phyloP scores from a whole-genome alignment of 2,329 filamentous ascomycete species.

The Penicillium psychrosexuale region DNA sequence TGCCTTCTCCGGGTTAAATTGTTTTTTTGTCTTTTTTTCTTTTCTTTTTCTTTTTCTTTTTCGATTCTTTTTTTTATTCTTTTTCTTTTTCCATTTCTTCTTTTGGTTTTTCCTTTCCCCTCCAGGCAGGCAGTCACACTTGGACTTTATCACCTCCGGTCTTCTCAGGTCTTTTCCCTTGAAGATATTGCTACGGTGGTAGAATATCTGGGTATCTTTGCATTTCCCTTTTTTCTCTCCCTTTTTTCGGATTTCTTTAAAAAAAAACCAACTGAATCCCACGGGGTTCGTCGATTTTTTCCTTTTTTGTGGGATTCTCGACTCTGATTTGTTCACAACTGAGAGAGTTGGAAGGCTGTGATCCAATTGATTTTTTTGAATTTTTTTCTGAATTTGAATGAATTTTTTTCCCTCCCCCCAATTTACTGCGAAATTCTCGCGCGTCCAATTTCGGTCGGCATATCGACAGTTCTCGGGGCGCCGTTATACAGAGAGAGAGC shows the following conservation, averaged over 20 bases:
- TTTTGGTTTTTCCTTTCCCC: background rate
- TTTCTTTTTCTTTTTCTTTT: no score
- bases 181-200: conserved; percentile 5
- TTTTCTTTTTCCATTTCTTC: background rate
- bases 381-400: conserved; percentile 2
- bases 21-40: background rate
- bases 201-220: background rate
- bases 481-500: conserved; percentile 2
- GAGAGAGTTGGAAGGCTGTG: conserved; percentile 4
- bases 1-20: background rate
- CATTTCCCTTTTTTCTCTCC: background rate
- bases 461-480: background rate
- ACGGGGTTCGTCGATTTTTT: conserved; percentile 6
- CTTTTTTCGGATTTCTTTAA: conserved; percentile 1
- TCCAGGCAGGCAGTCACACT: background rate
- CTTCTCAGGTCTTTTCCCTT: conserved; percentile 1
- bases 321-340: conserved; percentile 9
- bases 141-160: background rate
- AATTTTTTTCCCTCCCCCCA: background rate
- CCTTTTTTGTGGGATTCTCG: conserved; percentile 7
- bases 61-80: no score
- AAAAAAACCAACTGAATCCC: background rate
- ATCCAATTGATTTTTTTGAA: conserved; percentile 11
- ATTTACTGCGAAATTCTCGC: background rate
- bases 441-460: background rate